Percentiles rank a stretch among this genome's conserved stretches.
These are phyloP conservation scores for Nemania sp. DNA, from an alignment of 2,329 filamentous ascomycete genomes.

Conservation along the genomic window DNA sequence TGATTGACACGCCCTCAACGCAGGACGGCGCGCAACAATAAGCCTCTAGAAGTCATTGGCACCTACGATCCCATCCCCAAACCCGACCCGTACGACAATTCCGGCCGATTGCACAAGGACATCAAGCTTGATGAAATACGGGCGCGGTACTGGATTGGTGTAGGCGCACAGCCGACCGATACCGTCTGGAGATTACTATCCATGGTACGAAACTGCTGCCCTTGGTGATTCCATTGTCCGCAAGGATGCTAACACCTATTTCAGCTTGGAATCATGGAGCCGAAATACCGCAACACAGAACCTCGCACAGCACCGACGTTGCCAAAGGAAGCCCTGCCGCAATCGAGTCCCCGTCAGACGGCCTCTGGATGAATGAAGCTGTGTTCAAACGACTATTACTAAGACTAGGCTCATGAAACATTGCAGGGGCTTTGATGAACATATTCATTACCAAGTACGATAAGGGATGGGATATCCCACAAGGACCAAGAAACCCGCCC, in stretches of 20 bases:
- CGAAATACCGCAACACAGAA: constrained; percentile 41
- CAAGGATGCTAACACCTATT: background rate
- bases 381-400: constrained; percentile 13
- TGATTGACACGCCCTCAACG: background rate
- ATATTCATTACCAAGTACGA: constrained; percentile 12
- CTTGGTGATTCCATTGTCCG: constrained; percentile 5
- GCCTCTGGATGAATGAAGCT: background rate
- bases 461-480: background rate
- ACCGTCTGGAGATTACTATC: constrained; percentile 83
- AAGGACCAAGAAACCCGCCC: background rate
- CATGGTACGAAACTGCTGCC: constrained; percentile 60
- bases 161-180: constrained; percentile 92
- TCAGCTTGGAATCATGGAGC: constrained; percentile 44
- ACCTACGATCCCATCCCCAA: constrained; percentile 73
- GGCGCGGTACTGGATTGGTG: constrained; percentile 94
- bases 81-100: constrained; percentile 60
- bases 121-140: constrained; percentile 81
- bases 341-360: constrained; percentile 10
- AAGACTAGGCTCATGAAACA: constrained; percentile 21
- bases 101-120: constrained; percentile 82
- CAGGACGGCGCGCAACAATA: constrained; percentile 85
- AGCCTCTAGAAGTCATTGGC: constrained; percentile 90
- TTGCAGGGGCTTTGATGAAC: constrained; percentile 14
- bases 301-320: constrained; percentile 35
- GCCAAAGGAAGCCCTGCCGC: constrained; percentile 25